Percentiles rank a stretch among this genome's conserved stretches.
Evolutionary conservation across 371 early-diverging fungal species (phyloP).

Genomic region (Mortierella sp.): DNA sequence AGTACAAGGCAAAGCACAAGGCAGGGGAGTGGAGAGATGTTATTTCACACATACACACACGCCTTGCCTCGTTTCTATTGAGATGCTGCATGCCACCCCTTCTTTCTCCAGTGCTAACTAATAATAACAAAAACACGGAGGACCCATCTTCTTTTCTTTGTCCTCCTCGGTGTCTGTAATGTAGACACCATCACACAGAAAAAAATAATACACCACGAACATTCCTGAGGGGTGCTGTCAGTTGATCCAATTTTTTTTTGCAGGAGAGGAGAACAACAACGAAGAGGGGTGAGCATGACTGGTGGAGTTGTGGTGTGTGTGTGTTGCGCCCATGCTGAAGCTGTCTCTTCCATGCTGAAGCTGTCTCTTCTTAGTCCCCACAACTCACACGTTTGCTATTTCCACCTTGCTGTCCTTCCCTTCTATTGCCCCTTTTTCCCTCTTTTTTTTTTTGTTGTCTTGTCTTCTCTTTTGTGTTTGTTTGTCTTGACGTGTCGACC

Average conservation of each 20-base stretch:
- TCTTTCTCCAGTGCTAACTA: background rate
- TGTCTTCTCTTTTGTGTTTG: background rate
- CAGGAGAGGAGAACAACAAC: background rate
- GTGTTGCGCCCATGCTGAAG: background rate
- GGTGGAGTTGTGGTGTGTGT: background rate
- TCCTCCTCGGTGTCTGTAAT: background rate
- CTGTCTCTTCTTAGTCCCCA: background rate
- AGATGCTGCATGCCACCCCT: conserved; percentile 1
- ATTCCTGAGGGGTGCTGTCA: conserved; percentile 7
- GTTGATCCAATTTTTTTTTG: conserved; percentile 6
- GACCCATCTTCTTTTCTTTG: background rate
- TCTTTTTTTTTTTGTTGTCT: background rate
- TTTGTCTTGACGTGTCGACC: background rate
- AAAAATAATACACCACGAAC: background rate
- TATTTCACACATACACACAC: background rate
- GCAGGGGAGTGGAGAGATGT: background rate
- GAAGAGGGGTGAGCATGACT: background rate
- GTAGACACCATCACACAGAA: background rate
- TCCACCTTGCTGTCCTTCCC: background rate
- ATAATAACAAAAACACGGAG: conserved; percentile 5
- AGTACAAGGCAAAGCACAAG: background rate
- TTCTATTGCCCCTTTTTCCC: background rate
- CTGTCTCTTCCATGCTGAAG: background rate
- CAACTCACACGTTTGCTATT: background rate
- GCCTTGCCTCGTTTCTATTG: background rate